A percentile compares a stretch with the other conserved stretches of the same genome.
Conservation (phyloP, 176 grass and related monocot species). For the Oryza longistaminata region DNA sequence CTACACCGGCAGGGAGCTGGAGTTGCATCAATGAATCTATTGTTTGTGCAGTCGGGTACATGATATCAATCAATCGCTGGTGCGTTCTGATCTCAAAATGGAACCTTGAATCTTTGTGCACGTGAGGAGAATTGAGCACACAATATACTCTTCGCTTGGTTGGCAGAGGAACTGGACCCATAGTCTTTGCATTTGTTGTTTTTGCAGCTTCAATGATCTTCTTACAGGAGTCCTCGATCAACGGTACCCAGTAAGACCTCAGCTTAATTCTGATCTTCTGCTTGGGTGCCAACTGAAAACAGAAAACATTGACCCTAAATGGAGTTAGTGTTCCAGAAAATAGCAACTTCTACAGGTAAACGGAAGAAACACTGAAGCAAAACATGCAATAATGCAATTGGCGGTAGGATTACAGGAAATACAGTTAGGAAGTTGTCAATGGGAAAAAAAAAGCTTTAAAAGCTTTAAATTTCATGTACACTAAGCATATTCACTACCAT, state of each 20-base stretch:
- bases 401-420: background rate
- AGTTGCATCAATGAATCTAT: slow-evolving; percentile 95
- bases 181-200: slow-evolving; percentile 88
- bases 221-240: slow-evolving; percentile 96
- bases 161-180: slow-evolving; percentile 86
- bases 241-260: slow-evolving; percentile 84
- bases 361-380: slow-evolving; percentile 12
- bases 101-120: slow-evolving; percentile 95
- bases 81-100: slow-evolving; percentile 97
- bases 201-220: slow-evolving; percentile 86
- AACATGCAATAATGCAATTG: slow-evolving; percentile 9
- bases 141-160: slow-evolving; percentile 84
- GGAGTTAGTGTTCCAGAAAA: slow-evolving; percentile 21
- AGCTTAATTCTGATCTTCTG: slow-evolving; percentile 96
- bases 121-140: slow-evolving; percentile 94
- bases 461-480: background rate
- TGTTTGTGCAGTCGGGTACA: slow-evolving; percentile 91
- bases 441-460: too few relatives aligned
- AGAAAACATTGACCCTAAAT: slow-evolving; percentile 11
- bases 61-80: slow-evolving; percentile 88
- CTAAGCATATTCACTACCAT: background rate
- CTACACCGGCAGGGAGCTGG: slow-evolving; percentile 91
- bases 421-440: background rate
- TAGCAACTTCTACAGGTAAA: slow-evolving; percentile 12
- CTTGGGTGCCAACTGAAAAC: slow-evolving; percentile 66